Percentiles rank a stretch among this genome's conserved stretches.
These are phyloP conservation scores for Clonostachys solani DNA, from an alignment of 2,329 filamentous ascomycete genomes.

Conservation along the genomic window DNA sequence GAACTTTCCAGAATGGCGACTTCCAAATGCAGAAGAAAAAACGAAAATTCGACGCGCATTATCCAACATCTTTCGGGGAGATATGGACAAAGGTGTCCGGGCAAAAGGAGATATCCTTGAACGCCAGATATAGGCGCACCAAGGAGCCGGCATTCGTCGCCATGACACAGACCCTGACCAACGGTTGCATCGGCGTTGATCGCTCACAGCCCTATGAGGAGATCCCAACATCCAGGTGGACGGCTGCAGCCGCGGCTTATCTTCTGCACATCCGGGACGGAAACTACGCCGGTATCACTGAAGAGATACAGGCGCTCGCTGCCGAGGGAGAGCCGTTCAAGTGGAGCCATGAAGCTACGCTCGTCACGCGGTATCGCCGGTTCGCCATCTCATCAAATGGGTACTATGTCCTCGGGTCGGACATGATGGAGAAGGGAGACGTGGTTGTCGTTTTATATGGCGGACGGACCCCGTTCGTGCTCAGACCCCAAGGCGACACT, in stretches of 20 bases:
- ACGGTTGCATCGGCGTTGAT: conserved; percentile 20
- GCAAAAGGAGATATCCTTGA: background rate
- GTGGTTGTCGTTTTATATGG: conserved; percentile 23
- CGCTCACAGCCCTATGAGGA: conserved; percentile 15
- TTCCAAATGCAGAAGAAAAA: conserved; percentile 17
- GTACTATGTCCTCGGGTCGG: conserved; percentile 24
- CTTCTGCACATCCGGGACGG: conserved; percentile 12
- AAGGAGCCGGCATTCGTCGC: conserved; percentile 21
- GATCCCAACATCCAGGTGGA: conserved; percentile 16
- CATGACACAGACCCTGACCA: conserved; percentile 25
- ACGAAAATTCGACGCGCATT: background rate
- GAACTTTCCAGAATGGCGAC: conserved; percentile 19
- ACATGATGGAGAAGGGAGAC: conserved; percentile 19
- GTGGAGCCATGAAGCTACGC: conserved; percentile 27
- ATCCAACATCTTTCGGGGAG: background rate
- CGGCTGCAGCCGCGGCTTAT: conserved; percentile 24
- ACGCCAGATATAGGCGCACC: background rate
- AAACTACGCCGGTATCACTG: conserved; percentile 5
- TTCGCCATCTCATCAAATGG: conserved; percentile 22
- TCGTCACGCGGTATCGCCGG: conserved; percentile 23
- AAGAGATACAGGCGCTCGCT: conserved; percentile 17
- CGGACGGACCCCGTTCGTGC: conserved; percentile 22
- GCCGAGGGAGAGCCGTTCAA: conserved; percentile 19
- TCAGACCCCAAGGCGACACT: conserved; percentile 7
- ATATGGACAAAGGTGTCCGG: background rate